Conservation (phyloP, 208 protist genomes). For the Leishmania tarentolae region DNA sequence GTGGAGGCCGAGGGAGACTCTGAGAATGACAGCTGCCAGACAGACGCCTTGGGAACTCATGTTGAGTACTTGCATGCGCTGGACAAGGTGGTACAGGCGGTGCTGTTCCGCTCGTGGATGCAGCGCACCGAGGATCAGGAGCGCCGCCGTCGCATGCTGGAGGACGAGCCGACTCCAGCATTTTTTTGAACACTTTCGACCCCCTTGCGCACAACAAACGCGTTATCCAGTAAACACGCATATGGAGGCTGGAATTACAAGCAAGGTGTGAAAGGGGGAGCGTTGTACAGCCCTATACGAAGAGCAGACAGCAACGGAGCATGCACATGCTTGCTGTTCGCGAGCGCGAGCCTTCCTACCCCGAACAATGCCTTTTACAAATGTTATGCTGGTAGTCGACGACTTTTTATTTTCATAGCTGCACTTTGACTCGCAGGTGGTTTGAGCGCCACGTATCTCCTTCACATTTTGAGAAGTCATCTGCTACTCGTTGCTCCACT, state of each 20-base stretch:
- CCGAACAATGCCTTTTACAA: not conserved
- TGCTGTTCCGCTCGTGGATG: slow-evolving; percentile 60
- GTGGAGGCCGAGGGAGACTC: slow-evolving; percentile 17
- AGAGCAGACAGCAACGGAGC: not conserved
- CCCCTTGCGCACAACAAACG: not conserved
- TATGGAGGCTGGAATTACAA: not conserved
- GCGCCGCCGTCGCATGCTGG: slow-evolving; percentile 61
- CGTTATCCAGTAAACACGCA: no score
- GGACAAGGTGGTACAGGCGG: slow-evolving; percentile 81
- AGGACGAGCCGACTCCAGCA: slow-evolving; percentile 40
- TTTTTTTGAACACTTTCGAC: slow-evolving; percentile 24
- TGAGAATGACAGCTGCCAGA: slow-evolving; percentile 16
- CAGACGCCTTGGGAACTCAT: slow-evolving; percentile 27
- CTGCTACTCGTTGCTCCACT: not conserved
- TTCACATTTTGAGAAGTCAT: not conserved
- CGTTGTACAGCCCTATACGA: not conserved
- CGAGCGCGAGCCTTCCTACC: not conserved
- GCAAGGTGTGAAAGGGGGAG: not conserved
- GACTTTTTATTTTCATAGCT: not conserved
- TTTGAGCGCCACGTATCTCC: not conserved
- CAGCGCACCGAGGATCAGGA: slow-evolving; percentile 64
- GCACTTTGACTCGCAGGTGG: not conserved
- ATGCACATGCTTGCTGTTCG: not conserved
- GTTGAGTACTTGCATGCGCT: slow-evolving; percentile 61
- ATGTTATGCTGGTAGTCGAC: not conserved